A percentile compares a stretch with the other conserved stretches of the same genome.
phyloP scores from a whole-genome alignment of 306 rosid genomes.

The Citrullus amarus region DNA sequence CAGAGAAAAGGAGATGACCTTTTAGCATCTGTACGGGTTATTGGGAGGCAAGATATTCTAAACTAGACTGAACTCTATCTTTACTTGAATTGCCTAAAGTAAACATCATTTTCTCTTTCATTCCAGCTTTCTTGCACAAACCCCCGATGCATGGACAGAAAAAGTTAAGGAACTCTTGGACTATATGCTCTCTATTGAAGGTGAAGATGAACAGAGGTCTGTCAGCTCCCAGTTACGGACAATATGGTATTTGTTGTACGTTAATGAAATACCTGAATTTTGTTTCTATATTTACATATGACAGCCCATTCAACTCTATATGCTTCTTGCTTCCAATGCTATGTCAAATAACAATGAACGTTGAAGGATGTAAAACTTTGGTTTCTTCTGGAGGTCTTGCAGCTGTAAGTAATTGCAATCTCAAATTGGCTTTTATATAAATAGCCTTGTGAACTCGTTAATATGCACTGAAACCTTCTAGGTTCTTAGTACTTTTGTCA shows the following conservation, averaged over 20 bases:
- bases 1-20: conserved; percentile 81
- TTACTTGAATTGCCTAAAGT: not conserved
- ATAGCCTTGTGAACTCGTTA: not conserved
- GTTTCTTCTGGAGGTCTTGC: conserved; percentile 57
- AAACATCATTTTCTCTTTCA: not conserved
- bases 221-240: conserved; percentile 12
- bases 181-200: conserved; percentile 69
- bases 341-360: conserved; percentile 66
- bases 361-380: conserved; percentile 61
- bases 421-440: not conserved
- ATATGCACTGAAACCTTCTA: not conserved
- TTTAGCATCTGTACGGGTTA: conserved; percentile 80
- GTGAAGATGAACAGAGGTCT: conserved; percentile 85
- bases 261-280: not conserved
- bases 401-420: conserved; percentile 45
- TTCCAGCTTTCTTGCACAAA: conserved; percentile 92
- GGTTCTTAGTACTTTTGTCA: not conserved
- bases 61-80: not conserved
- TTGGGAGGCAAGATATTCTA: conserved; percentile 57
- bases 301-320: conserved; percentile 69
- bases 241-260: not conserved
- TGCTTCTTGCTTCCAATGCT: conserved; percentile 87
- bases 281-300: conserved; percentile 10
- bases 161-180: conserved; percentile 62
- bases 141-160: conserved; percentile 68